phyloP scores from a whole-genome alignment of 208 protist genomes.

The Wallacemonas sp. region DNA sequence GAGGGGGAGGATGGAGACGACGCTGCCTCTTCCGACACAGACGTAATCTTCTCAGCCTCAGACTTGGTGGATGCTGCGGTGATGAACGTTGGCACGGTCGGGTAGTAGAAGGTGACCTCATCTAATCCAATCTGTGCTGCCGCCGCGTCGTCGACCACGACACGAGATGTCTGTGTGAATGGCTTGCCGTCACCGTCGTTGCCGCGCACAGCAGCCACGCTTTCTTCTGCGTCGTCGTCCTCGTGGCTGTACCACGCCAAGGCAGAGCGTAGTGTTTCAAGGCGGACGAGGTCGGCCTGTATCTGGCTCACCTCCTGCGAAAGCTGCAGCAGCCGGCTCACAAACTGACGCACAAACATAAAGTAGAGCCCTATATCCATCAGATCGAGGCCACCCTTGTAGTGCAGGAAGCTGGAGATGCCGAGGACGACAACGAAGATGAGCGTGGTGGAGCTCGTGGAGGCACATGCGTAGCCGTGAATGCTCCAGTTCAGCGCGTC shows the following conservation, averaged over 20 bases:
- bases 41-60: background rate
- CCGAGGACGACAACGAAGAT: constrained; percentile 72
- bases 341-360: constrained; percentile 62
- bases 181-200: background rate
- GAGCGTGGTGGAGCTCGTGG: constrained; percentile 49
- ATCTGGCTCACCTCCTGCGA: constrained; percentile 36
- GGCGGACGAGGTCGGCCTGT: constrained; percentile 42
- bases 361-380: constrained; percentile 76
- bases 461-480: constrained; percentile 65
- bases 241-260: constrained; percentile 55
- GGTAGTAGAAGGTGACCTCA: constrained; percentile 55
- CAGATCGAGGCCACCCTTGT: constrained; percentile 48
- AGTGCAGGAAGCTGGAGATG: constrained; percentile 53
- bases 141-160: constrained; percentile 1
- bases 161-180: background rate
- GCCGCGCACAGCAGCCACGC: too few relatives aligned
- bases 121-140: constrained; percentile 34
- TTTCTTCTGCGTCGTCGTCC: background rate
- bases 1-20: background rate
- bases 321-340: constrained; percentile 42
- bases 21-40: background rate
- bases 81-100: constrained; percentile 49
- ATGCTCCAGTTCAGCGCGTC: constrained; percentile 47
- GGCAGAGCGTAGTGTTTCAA: constrained; percentile 46
- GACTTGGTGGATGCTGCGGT: constrained; percentile 10